Conservation (phyloP, 1,284 basidiomycete species). For the Rhizoctonia solani region DNA sequence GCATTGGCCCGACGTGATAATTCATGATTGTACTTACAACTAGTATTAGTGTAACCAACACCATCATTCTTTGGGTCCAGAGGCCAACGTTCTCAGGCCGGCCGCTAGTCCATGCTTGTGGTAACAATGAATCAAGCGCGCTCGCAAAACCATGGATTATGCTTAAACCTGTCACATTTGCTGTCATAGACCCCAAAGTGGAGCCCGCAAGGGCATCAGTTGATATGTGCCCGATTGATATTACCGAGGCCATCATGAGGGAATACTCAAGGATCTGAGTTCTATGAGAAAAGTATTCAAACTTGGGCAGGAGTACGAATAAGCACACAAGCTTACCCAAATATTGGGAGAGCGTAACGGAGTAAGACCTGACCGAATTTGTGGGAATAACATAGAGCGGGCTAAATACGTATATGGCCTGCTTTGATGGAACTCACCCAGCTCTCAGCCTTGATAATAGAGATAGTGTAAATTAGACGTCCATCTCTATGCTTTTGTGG, state of each 20-base stretch:
- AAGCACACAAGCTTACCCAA: slow-evolving; percentile 53
- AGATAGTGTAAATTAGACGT: not conserved
- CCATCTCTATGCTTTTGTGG: not conserved
- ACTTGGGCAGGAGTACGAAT: not conserved
- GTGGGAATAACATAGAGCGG: not conserved
- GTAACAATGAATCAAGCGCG: slow-evolving; percentile 87
- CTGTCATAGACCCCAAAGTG: slow-evolving; percentile 87
- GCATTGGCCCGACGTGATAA: slow-evolving; percentile 33
- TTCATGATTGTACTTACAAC: slow-evolving; percentile 51
- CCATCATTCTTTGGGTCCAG: slow-evolving; percentile 84
- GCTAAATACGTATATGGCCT: not conserved
- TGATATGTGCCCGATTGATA: slow-evolving; percentile 84
- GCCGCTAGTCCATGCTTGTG: slow-evolving; percentile 86
- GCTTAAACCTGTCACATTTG: slow-evolving; percentile 64
- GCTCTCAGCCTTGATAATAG: slow-evolving; percentile 7
- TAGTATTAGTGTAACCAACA: slow-evolving; percentile 65
- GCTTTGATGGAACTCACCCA: slow-evolving; percentile 4
- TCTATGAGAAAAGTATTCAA: slow-evolving; percentile 47
- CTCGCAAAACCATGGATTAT: slow-evolving; percentile 85
- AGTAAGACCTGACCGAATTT: slow-evolving; percentile 47
- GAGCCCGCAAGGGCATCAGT: slow-evolving; percentile 82
- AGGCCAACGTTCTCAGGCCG: slow-evolving; percentile 84
- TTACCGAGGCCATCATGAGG: slow-evolving; percentile 70
- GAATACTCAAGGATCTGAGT: slow-evolving; percentile 78
- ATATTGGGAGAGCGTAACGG: slow-evolving; percentile 69